A percentile compares a stretch with the other conserved stretches of the same genome.
phyloP scores from a whole-genome alignment of 176 grass and related monocot species.

The Eleusine coracana region DNA sequence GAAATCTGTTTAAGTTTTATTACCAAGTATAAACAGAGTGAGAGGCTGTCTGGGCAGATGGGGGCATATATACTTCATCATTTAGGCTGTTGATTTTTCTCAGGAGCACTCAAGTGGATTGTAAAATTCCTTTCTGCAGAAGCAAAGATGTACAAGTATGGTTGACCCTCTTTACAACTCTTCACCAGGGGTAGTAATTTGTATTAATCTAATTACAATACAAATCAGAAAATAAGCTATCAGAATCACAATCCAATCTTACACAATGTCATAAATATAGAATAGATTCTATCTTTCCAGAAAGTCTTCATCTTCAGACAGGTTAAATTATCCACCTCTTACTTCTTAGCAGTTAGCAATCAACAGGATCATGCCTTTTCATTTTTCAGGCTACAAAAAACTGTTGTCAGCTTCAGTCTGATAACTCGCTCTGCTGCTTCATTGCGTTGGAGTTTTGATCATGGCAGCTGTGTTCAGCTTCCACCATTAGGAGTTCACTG shows the following conservation, averaged over 20 bases:
- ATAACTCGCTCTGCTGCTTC: conserved; percentile 31
- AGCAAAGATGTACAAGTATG: conserved; percentile 28
- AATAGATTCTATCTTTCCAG: background rate
- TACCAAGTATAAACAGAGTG: background rate
- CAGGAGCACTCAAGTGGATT: background rate
- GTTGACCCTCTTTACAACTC: conserved; percentile 16
- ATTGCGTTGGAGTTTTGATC: conserved; percentile 40
- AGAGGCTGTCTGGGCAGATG: background rate
- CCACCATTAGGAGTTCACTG: conserved; percentile 12
- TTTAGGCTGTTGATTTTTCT: background rate
- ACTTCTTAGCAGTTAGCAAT: conserved; percentile 38
- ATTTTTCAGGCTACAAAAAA: conserved; percentile 5
- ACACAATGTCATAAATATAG: conserved; percentile 27
- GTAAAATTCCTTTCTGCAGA: conserved; percentile 26
- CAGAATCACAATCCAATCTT: conserved; percentile 37
- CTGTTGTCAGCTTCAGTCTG: conserved; percentile 43
- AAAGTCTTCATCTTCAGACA: conserved; percentile 34
- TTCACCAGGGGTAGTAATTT: conserved; percentile 14
- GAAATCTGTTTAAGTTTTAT: background rate
- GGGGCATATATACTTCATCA: background rate
- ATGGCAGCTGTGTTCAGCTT: background rate
- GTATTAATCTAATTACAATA: conserved; percentile 29
- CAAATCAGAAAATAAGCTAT: conserved; percentile 7
- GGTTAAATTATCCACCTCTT: conserved; percentile 9
- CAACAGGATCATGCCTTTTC: conserved; percentile 22